phyloP scores from a whole-genome alignment of 306 rosid genomes.

The Neltuma alba region DNA sequence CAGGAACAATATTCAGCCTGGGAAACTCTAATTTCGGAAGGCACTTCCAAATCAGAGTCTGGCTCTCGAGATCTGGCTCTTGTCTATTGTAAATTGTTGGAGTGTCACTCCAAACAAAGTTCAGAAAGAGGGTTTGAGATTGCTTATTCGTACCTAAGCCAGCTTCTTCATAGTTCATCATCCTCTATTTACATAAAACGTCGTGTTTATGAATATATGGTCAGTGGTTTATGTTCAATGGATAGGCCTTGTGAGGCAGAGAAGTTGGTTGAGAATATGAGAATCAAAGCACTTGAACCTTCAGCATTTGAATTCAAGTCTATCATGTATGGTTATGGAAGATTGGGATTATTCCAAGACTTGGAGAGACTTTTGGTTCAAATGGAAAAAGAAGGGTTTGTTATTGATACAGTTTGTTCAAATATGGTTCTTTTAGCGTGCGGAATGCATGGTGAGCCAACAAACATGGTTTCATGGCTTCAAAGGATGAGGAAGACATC shows the following conservation, averaged over 20 bases:
- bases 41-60: constrained; percentile 46
- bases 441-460: constrained; percentile 37
- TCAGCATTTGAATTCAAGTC: constrained; percentile 64
- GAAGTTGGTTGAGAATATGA: constrained; percentile 55
- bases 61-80: constrained; percentile 58
- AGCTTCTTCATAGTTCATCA: no score
- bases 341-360: constrained; percentile 68
- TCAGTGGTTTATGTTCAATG: constrained; percentile 68
- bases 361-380: constrained; percentile 45
- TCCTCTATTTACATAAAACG: no score
- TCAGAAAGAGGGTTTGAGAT: no score
- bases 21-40: constrained; percentile 51
- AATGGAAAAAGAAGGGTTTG: constrained; percentile 63
- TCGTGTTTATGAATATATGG: no score
- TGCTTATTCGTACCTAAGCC: no score
- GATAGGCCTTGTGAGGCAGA: constrained; percentile 69
- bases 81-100: no score
- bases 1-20: constrained; percentile 46
- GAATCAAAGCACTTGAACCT: constrained; percentile 46
- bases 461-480: constrained; percentile 69
- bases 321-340: constrained; percentile 65
- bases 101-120: no score
- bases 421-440: constrained; percentile 79
- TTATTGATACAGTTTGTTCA: constrained; percentile 55
- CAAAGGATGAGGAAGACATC: constrained; percentile 43